Evolutionary conservation across 371 early-diverging fungal genomes (phyloP).

Genomic region (Circinella umbellata): DNA sequence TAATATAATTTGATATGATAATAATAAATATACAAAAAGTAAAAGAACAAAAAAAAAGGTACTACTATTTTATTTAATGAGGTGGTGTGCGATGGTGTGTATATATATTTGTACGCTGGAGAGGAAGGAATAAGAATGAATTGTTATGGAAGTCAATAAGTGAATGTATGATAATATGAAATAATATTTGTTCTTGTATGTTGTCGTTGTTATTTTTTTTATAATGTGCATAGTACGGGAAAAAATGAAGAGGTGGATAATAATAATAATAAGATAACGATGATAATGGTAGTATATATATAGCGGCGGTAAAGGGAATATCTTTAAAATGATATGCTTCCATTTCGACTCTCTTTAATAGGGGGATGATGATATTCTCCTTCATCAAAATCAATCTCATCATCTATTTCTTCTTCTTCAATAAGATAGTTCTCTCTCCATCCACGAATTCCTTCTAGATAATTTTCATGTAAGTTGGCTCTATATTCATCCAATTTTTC

Average conservation of each 20-base stretch:
- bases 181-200: too few relatives aligned
- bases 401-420: constrained; percentile 12
- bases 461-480: constrained; percentile 47
- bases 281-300: background rate
- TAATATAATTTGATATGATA: background rate
- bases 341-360: constrained; percentile 18
- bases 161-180: too few relatives aligned
- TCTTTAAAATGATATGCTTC: background rate
- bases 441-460: constrained; percentile 40
- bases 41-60: too few relatives aligned
- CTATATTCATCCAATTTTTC: constrained; percentile 50
- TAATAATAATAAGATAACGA: background rate
- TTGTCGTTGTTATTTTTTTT: too few relatives aligned
- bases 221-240: too few relatives aligned
- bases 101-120: background rate
- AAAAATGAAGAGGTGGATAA: too few relatives aligned
- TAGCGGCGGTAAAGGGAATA: background rate
- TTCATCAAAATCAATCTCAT: constrained; percentile 8
- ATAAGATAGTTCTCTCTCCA: constrained; percentile 37
- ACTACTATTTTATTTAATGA: background rate
- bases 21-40: constrained; percentile 7
- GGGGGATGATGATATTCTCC: constrained; percentile 9
- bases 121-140: too few relatives aligned
- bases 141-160: too few relatives aligned
- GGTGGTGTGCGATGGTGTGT: background rate